Base-by-base conservation (phyloP, 192 early-diverging fungal species). In the Diversispora eburnea region DNA sequence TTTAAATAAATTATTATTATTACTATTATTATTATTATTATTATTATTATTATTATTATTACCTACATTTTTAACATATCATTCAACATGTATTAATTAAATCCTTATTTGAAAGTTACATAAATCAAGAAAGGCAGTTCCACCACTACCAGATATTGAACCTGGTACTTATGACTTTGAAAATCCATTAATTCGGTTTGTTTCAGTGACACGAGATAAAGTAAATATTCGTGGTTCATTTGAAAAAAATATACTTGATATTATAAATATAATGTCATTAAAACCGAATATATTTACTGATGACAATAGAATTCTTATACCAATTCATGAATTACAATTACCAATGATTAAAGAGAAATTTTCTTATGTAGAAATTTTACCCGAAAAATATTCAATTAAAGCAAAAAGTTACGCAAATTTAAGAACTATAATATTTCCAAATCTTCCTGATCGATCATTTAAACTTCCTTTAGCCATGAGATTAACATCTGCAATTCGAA, bases 401-500 rank as follows among this genome's bases (percentile, higher is more conserved):
- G 84, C 85, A 0, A 73, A 81, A 17, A 83, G 84, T 17, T 80
- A 87, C 73, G 83, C 85, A 42, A 89, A 88, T 4, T 76, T 90
- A 42, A 80, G 89, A 22, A 87, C 88, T 0, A 79, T 90, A 17
- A 80, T 86, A 51, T 48, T 84, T 63, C 45, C 75, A 57, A 74
- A 80, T 69, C 41, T 81, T 54, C 19, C 64, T 59, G 67, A 80
- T 47, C 55, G 80, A 61, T 69, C 78, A 70, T 70, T 89, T 19
- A 90, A 90, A 69, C 78, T 89, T n/a, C 79, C 84, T 4, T 77
- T 90, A 15, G 88, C 85, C 1, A 79, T 89, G 72, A 89, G 88
- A 69, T 76, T 87, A 0, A 79, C 89, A 1, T 89, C 88, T 3
- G 88, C 88, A 13, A 58, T 90, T 67, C 87, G 89, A 41, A 90